phyloP scores from a whole-genome alignment of 2,329 filamentous ascomycete species.

The Xylariaceae sp. region DNA sequence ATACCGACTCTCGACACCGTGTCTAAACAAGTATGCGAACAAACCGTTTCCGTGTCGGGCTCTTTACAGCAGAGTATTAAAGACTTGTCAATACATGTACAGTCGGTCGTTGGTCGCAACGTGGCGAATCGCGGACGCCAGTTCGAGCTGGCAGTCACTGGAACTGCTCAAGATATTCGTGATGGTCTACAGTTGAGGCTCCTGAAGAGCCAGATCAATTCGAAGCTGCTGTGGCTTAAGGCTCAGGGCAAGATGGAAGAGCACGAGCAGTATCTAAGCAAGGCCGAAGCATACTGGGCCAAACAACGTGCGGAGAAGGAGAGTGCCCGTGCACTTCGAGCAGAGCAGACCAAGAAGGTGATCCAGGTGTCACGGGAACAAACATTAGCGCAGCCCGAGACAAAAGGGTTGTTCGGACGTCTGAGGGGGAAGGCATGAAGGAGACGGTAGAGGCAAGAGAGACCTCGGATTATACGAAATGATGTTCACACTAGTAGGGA shows the following conservation, averaged over 20 bases:
- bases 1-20: conserved; percentile 31
- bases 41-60: conserved; percentile 30
- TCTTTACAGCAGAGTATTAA: conserved; percentile 28
- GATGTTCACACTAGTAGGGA: conserved; percentile 27
- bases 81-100: conserved; percentile 23
- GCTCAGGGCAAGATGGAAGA: conserved; percentile 49
- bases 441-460: neutral
- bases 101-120: conserved; percentile 20
- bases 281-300: conserved; percentile 44
- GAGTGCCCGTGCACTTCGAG: conserved; percentile 26
- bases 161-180: conserved; percentile 34
- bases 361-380: conserved; percentile 28
- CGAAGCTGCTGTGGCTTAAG: conserved; percentile 57
- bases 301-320: conserved; percentile 35
- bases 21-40: conserved; percentile 31
- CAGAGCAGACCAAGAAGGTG: conserved; percentile 28
- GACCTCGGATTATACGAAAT: conserved; percentile 1
- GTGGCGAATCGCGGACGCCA: conserved; percentile 25
- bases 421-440: conserved; percentile 16
- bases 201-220: conserved; percentile 53
- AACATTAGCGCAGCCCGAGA: conserved; percentile 15
- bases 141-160: conserved; percentile 21
- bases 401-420: conserved; percentile 26
- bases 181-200: conserved; percentile 45
- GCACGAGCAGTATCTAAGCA: conserved; percentile 44